A percentile compares a stretch with the other conserved stretches of the same genome.
Conservation (phyloP, 2,329 filamentous ascomycete species). For the Verticillium nonalfalfae region DNA sequence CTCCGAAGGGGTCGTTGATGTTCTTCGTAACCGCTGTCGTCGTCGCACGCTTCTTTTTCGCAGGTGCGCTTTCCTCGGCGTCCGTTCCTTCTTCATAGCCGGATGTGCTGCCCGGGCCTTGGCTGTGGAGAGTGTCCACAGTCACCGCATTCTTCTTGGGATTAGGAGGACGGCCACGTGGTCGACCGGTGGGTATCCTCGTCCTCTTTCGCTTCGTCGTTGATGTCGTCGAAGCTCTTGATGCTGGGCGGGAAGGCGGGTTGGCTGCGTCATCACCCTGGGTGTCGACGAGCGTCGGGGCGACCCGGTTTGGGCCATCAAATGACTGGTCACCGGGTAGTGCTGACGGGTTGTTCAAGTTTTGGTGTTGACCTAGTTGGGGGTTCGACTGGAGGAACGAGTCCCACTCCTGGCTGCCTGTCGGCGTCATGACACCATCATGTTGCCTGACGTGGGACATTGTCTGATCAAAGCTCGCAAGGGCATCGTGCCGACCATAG, state of each 20-base stretch:
- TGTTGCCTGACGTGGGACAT: slow-evolving; percentile 12
- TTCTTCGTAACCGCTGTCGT: slow-evolving; percentile 66
- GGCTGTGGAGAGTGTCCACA: background rate
- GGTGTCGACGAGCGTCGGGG: slow-evolving; percentile 21
- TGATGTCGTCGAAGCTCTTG: slow-evolving; percentile 47
- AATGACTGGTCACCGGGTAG: slow-evolving; percentile 6
- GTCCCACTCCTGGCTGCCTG: slow-evolving; percentile 71
- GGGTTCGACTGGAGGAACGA: slow-evolving; percentile 70
- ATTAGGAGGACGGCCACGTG: slow-evolving; percentile 35
- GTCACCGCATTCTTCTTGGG: slow-evolving; percentile 42
- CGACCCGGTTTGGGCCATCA: slow-evolving; percentile 26
- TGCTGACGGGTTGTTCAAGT: background rate
- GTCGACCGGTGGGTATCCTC: slow-evolving; percentile 45
- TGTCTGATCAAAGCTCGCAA: slow-evolving; percentile 6
- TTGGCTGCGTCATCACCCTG: slow-evolving; percentile 23
- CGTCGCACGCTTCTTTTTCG: slow-evolving; percentile 71
- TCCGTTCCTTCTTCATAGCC: slow-evolving; percentile 64
- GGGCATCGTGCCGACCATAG: slow-evolving; percentile 8
- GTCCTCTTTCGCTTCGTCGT: slow-evolving; percentile 10
- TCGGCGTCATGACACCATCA: slow-evolving; percentile 36
- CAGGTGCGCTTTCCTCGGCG: slow-evolving; percentile 42
- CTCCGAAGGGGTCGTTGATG: slow-evolving; percentile 66
- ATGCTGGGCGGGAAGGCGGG: slow-evolving; percentile 50
- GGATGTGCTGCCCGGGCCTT: slow-evolving; percentile 55
- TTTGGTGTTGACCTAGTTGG: slow-evolving; percentile 26